Evolutionary conservation across 1,284 basidiomycete genomes (phyloP), one percentile per base, ranked within the genome.

Genomic region (Sphaerobolus stellatus): DNA sequence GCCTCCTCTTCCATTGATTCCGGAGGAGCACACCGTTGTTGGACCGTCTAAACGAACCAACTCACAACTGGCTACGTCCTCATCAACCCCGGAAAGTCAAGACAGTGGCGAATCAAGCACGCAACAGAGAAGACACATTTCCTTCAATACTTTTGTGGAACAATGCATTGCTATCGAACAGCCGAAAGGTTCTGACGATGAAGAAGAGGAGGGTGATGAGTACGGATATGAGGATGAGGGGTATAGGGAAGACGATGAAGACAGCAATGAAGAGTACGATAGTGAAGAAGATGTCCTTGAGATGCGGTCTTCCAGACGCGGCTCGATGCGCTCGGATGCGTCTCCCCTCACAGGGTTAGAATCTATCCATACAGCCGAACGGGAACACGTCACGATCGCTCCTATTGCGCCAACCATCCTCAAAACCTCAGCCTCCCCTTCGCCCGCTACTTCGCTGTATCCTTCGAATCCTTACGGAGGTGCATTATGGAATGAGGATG

Each of bases 81-180:
- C 43, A 24, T 29, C 22, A n/a, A 34, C 31, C 34, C 47, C 33
- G 6, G 53, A 48, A 28, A 44, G 48, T 41, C 56, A 55, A 54
- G 63, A 54, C 60, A 66, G 57, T 24, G 62, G 65, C 58, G 58
- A 67, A 52, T 50, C 63, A 58, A 57, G 54, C 46, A 62, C 60
- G 53, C 66, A 65, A 48, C 72, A 71, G 59, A 86, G 84, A 71
- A 80, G 83, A 59, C 96, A 98, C 69, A 99, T 99, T 74, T 90
- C 83, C 64, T 99, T 99, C 81, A 98, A 98, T 72, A 96, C 94
- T 1, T 96, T 95, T 66, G 96, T 99, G 34, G 93, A 98, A 71
- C 97, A 98, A 71, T 94, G 87, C 68, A 96, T 99, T 60, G 91
- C 96, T n/a, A 88, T 99, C 65, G 88, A 90, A 64, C 84, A 86